Evolutionary conservation across 225 moss, liverwort and hornwort genomes (phyloP).

Genomic region (Pseudisothecium myosuroides): DNA sequence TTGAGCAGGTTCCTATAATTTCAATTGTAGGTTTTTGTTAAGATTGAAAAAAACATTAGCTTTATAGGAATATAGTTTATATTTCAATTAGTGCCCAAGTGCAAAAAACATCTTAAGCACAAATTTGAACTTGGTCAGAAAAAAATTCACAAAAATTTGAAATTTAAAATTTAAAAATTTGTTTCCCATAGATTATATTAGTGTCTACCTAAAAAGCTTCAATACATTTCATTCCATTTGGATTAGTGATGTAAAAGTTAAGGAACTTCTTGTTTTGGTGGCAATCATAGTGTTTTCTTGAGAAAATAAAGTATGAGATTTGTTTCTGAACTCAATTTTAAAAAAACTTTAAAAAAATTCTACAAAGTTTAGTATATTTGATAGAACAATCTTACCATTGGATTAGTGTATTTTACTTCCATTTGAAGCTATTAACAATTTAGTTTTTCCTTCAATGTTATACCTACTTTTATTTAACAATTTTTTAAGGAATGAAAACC

Average conservation of each 20-base stretch:
- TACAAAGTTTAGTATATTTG: neutral
- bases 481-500: neutral
- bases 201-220: no score
- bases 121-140: neutral
- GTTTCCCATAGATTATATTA: no score
- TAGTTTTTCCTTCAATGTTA: no score
- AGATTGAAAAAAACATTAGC: neutral
- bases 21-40: neutral
- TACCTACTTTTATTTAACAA: no score
- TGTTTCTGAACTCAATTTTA: neutral
- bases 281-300: neutral
- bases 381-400: neutral
- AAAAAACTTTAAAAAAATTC: no score
- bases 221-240: no score
- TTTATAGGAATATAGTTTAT: rapidly evolving
- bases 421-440: no score
- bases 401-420: no score
- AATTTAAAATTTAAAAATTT: no score
- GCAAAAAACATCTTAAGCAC: neutral
- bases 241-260: neutral
- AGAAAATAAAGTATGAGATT: no score
- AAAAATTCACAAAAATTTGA: no score
- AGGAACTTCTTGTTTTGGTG: neutral
- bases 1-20: rapidly evolving
- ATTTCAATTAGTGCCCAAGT: neutral